Conservation (phyloP, 2,329 filamentous ascomycete genomes). For the Aspergillus sp. region DNA sequence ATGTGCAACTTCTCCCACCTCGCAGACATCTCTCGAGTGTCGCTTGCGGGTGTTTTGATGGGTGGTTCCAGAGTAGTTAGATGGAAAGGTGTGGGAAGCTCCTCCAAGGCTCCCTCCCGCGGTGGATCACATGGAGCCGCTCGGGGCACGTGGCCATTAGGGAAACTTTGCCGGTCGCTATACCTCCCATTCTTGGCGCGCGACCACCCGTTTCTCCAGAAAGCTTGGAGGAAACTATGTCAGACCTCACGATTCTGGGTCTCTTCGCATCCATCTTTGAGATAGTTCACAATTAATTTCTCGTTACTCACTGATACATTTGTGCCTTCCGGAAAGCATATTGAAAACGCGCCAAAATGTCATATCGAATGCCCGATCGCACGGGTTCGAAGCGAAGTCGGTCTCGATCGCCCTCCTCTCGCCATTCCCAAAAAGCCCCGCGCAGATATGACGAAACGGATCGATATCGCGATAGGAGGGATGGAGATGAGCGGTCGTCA, state of each 20-base stretch:
- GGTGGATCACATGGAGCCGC: constrained; percentile 7
- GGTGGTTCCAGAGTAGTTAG: neutral
- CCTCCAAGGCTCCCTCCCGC: constrained; percentile 13
- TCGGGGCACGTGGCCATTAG: constrained; percentile 20
- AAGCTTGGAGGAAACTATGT: neutral
- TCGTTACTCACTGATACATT: neutral
- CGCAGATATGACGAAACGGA: constrained; percentile 38
- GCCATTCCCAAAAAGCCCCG: constrained; percentile 39
- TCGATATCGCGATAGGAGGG: constrained; percentile 28
- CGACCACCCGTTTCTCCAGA: constrained; percentile 18
- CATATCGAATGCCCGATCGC: constrained; percentile 34
- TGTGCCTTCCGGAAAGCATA: neutral
- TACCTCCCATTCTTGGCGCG: constrained; percentile 22
- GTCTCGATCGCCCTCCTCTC: constrained; percentile 46
- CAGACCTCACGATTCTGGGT: neutral
- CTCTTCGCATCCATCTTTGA: neutral
- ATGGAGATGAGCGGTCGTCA: constrained; percentile 24
- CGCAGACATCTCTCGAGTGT: constrained; percentile 29
- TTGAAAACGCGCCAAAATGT: constrained; percentile 28
- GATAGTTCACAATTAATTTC: neutral
- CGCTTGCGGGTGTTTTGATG: neutral
- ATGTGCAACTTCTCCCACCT: constrained; percentile 41
- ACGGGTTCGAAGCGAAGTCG: constrained; percentile 42
- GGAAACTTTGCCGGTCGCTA: constrained; percentile 28
- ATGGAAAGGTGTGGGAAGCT: constrained; percentile 8